phyloP scores from a whole-genome alignment of 306 rosid genomes.

The Inga oerstediana region DNA sequence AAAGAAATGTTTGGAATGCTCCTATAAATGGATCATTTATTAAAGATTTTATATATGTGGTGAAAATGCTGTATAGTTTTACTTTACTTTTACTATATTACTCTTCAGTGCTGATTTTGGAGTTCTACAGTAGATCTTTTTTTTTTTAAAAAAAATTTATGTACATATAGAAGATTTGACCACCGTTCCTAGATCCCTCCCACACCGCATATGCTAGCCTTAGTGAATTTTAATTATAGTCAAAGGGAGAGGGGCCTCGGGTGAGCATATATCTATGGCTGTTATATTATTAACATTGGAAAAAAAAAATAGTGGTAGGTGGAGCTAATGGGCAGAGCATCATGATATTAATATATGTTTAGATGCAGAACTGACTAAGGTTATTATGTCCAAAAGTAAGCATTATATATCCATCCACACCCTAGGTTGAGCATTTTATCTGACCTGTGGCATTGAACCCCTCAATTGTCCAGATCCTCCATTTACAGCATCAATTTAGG shows the following conservation, averaged over 20 bases:
- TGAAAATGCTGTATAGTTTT: background rate
- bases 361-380: background rate
- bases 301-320: background rate
- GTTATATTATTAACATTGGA: background rate
- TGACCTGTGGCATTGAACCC: background rate
- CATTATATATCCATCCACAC: background rate
- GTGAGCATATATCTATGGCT: background rate
- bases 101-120: background rate
- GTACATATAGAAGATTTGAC: background rate
- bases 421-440: background rate
- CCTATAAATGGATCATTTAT: background rate
- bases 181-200: background rate
- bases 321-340: slow-evolving; percentile 3
- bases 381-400: slow-evolving; percentile 3
- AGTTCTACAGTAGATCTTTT: background rate
- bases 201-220: background rate
- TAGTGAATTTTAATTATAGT: background rate
- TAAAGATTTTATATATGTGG: background rate
- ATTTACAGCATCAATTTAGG: background rate
- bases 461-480: background rate
- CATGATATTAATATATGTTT: slow-evolving; percentile 3
- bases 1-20: background rate
- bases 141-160: too few relatives aligned
- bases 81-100: background rate
- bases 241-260: background rate